These are phyloP conservation scores for Sicyos baderoa DNA, from an alignment of 306 rosid genomes.

Conservation along the genomic window DNA sequence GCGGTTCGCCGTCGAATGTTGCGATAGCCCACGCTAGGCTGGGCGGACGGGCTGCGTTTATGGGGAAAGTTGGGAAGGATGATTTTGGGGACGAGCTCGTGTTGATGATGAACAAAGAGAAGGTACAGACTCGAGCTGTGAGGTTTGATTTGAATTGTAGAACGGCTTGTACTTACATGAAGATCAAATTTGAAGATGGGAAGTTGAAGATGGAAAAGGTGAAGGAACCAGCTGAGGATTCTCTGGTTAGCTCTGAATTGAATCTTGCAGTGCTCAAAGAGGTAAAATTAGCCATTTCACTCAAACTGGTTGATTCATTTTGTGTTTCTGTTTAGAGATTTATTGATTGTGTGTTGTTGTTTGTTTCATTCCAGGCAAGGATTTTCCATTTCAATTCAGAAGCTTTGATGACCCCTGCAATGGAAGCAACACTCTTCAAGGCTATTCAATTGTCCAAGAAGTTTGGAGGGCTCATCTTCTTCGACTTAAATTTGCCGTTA, in stretches of 20 bases:
- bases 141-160: conserved; percentile 35
- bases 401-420: conserved; percentile 31
- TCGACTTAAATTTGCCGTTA: conserved; percentile 65
- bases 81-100: conserved; percentile 62
- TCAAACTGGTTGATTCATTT: neutral
- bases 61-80: conserved; percentile 81
- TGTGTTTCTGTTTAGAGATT: neutral
- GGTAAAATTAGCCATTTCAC: conserved; percentile 27
- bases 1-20: conserved; percentile 69
- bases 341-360: neutral
- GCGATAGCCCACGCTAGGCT: conserved; percentile 86
- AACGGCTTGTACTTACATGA: conserved; percentile 56
- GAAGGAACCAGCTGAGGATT: conserved; percentile 57
- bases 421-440: conserved; percentile 33
- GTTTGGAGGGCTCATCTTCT: conserved; percentile 50
- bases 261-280: conserved; percentile 77
- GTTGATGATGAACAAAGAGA: conserved; percentile 65
- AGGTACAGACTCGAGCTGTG: conserved; percentile 73
- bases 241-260: conserved; percentile 49
- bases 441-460: conserved; percentile 39
- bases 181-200: conserved; percentile 54
- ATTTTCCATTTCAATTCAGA: conserved; percentile 59
- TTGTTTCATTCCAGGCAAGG: conserved; percentile 35
- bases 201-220: conserved; percentile 51
- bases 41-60: conserved; percentile 76